A percentile compares a stretch with the other conserved stretches of the same genome.
These are phyloP conservation scores for Corynascus novoguineensis DNA, from an alignment of 495 filamentous ascomycete species.

Conservation along the genomic window DNA sequence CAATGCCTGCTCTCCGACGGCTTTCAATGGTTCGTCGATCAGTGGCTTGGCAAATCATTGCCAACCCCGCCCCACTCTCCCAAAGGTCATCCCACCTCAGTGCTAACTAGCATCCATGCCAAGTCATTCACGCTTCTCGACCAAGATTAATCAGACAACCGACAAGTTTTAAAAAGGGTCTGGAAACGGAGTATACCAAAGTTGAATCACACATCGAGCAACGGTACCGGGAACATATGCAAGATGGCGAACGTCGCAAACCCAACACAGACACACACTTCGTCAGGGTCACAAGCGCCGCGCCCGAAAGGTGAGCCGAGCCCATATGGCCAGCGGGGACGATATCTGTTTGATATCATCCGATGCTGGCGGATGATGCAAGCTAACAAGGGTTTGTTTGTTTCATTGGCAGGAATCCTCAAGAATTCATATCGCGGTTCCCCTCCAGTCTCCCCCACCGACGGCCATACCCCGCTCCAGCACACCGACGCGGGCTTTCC, in stretches of 20 bases:
- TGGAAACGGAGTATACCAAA: background rate
- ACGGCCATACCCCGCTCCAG: conserved; percentile 30
- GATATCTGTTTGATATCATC: background rate
- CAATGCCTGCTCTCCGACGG: too few relatives aligned
- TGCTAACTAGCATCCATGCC: too few relatives aligned
- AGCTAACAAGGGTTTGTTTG: background rate
- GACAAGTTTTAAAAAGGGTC: background rate
- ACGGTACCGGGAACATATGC: background rate
- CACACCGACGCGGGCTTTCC: conserved; percentile 28
- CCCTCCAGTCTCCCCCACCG: conserved; percentile 42
- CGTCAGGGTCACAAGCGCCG: conserved; percentile 46
- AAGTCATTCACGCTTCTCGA: background rate
- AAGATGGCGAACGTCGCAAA: conserved; percentile 35
- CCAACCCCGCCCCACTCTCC: background rate
- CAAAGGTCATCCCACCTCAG: conserved; percentile 4
- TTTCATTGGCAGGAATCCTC: conserved; percentile 66
- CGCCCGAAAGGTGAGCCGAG: conserved; percentile 67
- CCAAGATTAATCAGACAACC: background rate
- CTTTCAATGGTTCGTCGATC: too few relatives aligned
- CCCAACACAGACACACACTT: conserved; percentile 32
- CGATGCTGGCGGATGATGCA: background rate
- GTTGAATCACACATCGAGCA: background rate
- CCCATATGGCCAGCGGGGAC: background rate
- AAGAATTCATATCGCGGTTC: conserved; percentile 77
- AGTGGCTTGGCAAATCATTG: background rate